A percentile compares a stretch with the other conserved stretches of the same genome.
Conservation (phyloP, 495 filamentous ascomycete species). For the Usnea hakonensis region DNA sequence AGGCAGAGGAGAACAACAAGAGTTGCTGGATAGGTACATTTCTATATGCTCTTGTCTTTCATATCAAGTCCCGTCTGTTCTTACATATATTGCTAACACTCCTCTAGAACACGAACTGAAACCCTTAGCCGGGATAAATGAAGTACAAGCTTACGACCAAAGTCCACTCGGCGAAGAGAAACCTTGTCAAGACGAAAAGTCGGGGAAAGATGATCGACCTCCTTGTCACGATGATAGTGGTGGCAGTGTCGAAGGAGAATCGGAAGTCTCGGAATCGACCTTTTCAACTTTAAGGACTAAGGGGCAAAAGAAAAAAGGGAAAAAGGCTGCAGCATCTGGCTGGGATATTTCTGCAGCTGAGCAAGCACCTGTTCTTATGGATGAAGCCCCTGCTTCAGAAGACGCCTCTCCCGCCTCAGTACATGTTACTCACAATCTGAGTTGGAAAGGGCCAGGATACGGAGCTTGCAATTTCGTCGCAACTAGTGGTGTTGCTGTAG, state of each 20-base stretch:
- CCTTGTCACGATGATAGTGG: slow-evolving; percentile 6
- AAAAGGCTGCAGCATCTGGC: slow-evolving; percentile 14
- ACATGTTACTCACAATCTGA: slow-evolving; percentile 10
- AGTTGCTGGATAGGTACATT: slow-evolving; percentile 16
- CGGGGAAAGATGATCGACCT: slow-evolving; percentile 10
- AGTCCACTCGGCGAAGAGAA: slow-evolving; percentile 7
- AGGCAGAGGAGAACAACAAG: slow-evolving; percentile 16
- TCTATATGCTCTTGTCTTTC: slow-evolving; percentile 13
- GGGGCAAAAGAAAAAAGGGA: slow-evolving; percentile 15
- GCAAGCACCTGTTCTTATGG: slow-evolving; percentile 13
- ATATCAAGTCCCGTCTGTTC: slow-evolving; percentile 14
- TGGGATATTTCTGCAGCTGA: slow-evolving; percentile 17
- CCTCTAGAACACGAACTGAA: slow-evolving; percentile 11
- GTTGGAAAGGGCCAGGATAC: not conserved
- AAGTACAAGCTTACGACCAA: slow-evolving; percentile 15
- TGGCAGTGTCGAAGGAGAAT: slow-evolving; percentile 4
- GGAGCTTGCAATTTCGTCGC: slow-evolving; percentile 9
- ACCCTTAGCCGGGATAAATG: slow-evolving; percentile 12
- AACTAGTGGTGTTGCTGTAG: slow-evolving; percentile 14
- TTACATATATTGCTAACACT: slow-evolving; percentile 13
- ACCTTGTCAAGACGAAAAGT: slow-evolving; percentile 13
- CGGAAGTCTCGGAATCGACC: slow-evolving; percentile 12
- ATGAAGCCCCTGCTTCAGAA: slow-evolving; percentile 14
- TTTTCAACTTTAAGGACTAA: slow-evolving; percentile 9
- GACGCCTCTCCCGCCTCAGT: slow-evolving; percentile 10